phyloP scores from a whole-genome alignment of 257 asterid genomes.

The Solanum chaucha region DNA sequence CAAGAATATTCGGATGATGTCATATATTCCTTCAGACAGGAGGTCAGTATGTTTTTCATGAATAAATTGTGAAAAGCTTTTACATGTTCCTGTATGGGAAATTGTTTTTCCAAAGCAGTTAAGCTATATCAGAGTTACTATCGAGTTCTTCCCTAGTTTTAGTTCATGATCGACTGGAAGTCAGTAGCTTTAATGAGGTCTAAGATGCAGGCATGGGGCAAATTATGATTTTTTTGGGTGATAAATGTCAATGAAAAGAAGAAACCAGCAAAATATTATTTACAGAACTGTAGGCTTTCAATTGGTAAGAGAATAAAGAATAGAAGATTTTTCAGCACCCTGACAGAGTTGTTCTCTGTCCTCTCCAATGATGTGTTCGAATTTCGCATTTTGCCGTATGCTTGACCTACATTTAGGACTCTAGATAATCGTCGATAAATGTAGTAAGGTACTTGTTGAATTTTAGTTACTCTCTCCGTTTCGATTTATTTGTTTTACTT shows the following conservation, averaged over 20 bases:
- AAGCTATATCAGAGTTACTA: neutral
- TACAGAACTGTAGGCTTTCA: neutral
- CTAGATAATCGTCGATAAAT: neutral
- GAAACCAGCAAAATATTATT: neutral
- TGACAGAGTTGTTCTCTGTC: neutral
- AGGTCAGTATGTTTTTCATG: constrained; percentile 42
- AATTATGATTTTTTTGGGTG: neutral
- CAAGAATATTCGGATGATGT: constrained; percentile 82
- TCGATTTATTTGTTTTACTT: neutral
- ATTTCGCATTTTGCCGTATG: neutral
- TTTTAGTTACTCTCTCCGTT: neutral
- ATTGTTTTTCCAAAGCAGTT: neutral
- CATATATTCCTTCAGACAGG: constrained; percentile 81
- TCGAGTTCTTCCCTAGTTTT: neutral
- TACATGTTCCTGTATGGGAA: neutral
- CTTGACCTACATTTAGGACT: neutral
- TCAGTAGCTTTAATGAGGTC: neutral
- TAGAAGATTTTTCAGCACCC: neutral
- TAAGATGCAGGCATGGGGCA: neutral
- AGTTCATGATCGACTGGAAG: neutral
- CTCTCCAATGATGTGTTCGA: neutral
- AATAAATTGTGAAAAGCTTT: neutral
- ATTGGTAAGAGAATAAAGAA: neutral
- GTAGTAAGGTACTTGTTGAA: neutral
- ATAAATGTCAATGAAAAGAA: neutral